These are phyloP conservation scores for Edaphochlamys debaryana DNA, from an alignment of 139 green algal species.

Conservation along the genomic window DNA sequence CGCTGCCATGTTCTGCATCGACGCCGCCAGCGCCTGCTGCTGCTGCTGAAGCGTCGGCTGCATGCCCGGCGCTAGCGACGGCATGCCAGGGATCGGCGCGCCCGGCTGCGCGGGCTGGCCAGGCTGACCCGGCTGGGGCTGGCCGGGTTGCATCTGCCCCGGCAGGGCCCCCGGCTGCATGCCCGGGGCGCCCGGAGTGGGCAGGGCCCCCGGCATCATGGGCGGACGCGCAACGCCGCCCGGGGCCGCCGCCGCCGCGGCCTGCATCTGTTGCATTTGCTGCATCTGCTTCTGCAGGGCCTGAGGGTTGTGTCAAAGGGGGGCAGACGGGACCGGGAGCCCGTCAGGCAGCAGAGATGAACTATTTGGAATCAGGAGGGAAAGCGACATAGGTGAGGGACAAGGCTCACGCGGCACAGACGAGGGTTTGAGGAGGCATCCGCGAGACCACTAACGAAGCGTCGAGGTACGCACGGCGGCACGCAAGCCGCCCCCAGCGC, in stretches of 20 bases:
- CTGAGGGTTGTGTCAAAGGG: no score
- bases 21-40: conserved; percentile 4
- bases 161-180: conserved; percentile 1
- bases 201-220: conserved; percentile 15
- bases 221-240: background rate
- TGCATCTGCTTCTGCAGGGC: conserved; percentile 41
- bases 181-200: background rate
- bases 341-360: no score
- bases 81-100: conserved; percentile 4
- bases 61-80: background rate
- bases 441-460: background rate
- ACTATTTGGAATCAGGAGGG: no score
- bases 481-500: background rate
- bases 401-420: no score
- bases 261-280: conserved; percentile 30
- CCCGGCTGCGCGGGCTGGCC: background rate
- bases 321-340: no score
- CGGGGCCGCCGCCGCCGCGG: background rate
- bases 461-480: no score
- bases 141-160: background rate
- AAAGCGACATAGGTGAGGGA: no score
- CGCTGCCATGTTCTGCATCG: conserved; percentile 7
- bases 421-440: background rate
- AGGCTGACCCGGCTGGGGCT: background rate
- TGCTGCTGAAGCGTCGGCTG: conserved; percentile 23